Percentiles rank a stretch among this genome's conserved stretches.
phyloP scores from a whole-genome alignment of 352 stramenopile species.

The Phytophthora multivora region DNA sequence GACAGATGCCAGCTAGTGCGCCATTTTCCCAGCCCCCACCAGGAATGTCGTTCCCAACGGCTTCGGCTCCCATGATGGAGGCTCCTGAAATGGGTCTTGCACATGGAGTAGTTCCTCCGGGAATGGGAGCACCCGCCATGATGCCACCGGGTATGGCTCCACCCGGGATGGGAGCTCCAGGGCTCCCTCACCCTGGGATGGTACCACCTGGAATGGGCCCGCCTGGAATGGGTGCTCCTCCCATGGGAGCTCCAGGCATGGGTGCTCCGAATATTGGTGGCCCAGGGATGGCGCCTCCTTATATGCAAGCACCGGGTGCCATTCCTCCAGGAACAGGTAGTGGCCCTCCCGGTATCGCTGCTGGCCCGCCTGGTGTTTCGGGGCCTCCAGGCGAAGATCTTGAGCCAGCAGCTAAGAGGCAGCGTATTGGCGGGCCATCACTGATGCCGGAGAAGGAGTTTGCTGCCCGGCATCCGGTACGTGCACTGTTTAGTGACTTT shows the following conservation, averaged over 20 bases:
- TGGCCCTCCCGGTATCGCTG: slow-evolving; percentile 36
- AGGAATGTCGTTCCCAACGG: slow-evolving; percentile 22
- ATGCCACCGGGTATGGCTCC: slow-evolving; percentile 31
- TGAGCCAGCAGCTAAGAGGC: slow-evolving; percentile 72
- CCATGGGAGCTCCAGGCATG: slow-evolving; percentile 32
- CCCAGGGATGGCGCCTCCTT: slow-evolving; percentile 33
- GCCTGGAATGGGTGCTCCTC: slow-evolving; percentile 25
- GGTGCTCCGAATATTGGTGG: slow-evolving; percentile 22
- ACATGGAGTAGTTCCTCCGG: slow-evolving; percentile 17
- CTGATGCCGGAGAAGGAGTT: slow-evolving; percentile 86
- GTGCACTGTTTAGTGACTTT: slow-evolving; percentile 13
- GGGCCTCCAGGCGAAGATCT: slow-evolving; percentile 36
- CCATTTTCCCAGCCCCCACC: slow-evolving; percentile 10
- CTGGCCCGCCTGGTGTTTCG: slow-evolving; percentile 43
- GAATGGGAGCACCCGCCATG: slow-evolving; percentile 33
- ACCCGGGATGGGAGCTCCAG: slow-evolving; percentile 24
- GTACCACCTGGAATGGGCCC: slow-evolving; percentile 18
- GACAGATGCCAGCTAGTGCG: slow-evolving; percentile 13
- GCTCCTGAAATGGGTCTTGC: slow-evolving; percentile 22
- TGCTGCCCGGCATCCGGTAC: slow-evolving; percentile 71
- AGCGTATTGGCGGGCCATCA: slow-evolving; percentile 61
- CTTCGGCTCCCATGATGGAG: slow-evolving; percentile 22
- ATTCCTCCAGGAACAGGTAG: slow-evolving; percentile 27
- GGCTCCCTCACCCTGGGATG: slow-evolving; percentile 19
- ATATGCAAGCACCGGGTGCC: slow-evolving; percentile 28